Percentiles rank a stretch among this genome's conserved stretches.
phyloP scores from a whole-genome alignment of 2,329 filamentous ascomycete species.

The Nothophoma quercina region DNA sequence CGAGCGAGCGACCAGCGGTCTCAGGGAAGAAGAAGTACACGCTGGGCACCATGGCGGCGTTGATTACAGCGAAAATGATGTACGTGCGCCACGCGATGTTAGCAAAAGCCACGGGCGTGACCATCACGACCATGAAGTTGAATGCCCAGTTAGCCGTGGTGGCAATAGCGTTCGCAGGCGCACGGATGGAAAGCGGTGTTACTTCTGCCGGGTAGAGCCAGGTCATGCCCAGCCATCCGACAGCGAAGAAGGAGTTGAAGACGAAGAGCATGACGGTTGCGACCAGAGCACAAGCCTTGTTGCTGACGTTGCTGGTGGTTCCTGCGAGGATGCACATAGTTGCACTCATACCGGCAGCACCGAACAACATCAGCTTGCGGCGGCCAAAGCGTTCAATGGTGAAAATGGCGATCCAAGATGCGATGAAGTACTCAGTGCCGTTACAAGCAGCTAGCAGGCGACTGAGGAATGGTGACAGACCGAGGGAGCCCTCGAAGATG shows the following conservation, averaged over 20 bases:
- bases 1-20: conserved; percentile 58
- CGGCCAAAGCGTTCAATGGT: conserved; percentile 51
- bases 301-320: conserved; percentile 38
- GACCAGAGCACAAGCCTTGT: conserved; percentile 43
- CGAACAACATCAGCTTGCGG: conserved; percentile 50
- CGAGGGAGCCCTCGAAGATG: conserved; percentile 54
- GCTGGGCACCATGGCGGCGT: conserved; percentile 63
- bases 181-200: conserved; percentile 86
- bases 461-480: conserved; percentile 45
- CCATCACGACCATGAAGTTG: conserved; percentile 71
- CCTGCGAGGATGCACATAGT: conserved; percentile 48
- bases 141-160: conserved; percentile 68
- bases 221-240: conserved; percentile 78
- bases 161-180: conserved; percentile 84
- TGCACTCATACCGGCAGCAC: conserved; percentile 45
- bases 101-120: conserved; percentile 67
- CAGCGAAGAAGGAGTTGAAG: conserved; percentile 91
- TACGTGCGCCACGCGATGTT: conserved; percentile 65
- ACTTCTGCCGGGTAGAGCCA: conserved; percentile 74
- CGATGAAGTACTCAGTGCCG: conserved; percentile 52
- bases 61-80: conserved; percentile 64
- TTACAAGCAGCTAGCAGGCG: conserved; percentile 51
- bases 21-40: conserved; percentile 70
- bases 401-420: conserved; percentile 53
- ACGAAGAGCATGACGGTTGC: conserved; percentile 85